These are phyloP conservation scores for Acer saccharum DNA, from an alignment of 345 rosid genomes.

Conservation along the genomic window DNA sequence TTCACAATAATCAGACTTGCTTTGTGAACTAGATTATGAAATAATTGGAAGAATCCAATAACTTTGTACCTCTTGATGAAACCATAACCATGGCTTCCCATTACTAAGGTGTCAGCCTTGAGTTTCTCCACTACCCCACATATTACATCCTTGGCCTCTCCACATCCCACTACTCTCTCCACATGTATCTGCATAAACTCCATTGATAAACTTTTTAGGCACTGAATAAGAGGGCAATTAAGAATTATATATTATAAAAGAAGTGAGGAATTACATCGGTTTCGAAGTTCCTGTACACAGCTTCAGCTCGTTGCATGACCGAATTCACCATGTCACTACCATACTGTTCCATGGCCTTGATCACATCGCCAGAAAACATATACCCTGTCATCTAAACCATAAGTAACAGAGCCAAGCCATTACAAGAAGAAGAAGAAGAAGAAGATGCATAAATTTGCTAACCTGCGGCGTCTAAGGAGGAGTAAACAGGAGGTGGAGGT, in stretches of 20 bases:
- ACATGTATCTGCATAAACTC: conserved; percentile 41
- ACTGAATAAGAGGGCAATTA: background rate
- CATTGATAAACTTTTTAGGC: background rate
- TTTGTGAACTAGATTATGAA: background rate
- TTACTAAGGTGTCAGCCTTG: conserved; percentile 74
- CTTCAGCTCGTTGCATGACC: conserved; percentile 78
- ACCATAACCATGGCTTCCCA: conserved; percentile 96
- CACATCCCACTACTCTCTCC: conserved; percentile 63
- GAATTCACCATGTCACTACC: conserved; percentile 53
- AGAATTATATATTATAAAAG: no score
- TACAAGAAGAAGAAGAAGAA: background rate
- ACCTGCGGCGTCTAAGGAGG: conserved; percentile 73
- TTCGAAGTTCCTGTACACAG: conserved; percentile 47
- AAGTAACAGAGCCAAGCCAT: background rate
- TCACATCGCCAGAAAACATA: conserved; percentile 53
- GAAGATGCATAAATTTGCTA: background rate
- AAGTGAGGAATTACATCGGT: conserved; percentile 20
- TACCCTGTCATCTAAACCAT: conserved; percentile 36
- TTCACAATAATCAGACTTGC: background rate
- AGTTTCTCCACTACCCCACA: conserved; percentile 69
- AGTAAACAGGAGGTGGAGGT: conserved; percentile 69
- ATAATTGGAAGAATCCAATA: background rate
- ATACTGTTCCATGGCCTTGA: conserved; percentile 49
- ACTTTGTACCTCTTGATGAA: conserved; percentile 72
- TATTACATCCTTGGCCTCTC: conserved; percentile 89